phyloP scores from a whole-genome alignment of 768 basidiomycete genomes.

The Russula abietina region DNA sequence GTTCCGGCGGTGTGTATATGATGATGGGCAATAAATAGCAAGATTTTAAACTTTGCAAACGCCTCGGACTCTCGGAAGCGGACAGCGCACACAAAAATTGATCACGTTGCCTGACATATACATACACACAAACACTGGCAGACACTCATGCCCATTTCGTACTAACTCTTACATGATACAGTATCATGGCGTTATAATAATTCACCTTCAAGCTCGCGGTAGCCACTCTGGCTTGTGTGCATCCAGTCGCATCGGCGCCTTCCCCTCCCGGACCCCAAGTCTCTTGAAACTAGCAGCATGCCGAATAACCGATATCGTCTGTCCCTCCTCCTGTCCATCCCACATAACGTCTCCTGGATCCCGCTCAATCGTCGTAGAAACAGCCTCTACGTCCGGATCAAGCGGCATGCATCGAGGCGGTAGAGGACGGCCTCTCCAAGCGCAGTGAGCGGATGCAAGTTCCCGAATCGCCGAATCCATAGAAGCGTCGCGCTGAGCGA shows the following conservation, averaged over 20 bases:
- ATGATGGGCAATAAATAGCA: not conserved
- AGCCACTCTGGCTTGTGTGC: constrained; percentile 31
- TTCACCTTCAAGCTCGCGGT: constrained; percentile 10
- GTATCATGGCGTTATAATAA: not conserved
- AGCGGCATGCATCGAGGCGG: constrained; percentile 34
- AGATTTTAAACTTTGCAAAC: not conserved
- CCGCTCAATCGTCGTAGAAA: constrained; percentile 28
- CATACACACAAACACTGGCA: not conserved
- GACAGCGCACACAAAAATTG: not conserved
- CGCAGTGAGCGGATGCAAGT: constrained; percentile 35
- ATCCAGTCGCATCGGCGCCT: constrained; percentile 24
- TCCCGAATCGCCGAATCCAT: constrained; percentile 53
- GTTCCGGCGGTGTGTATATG: not conserved
- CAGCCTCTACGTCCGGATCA: constrained; percentile 35
- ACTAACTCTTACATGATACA: no score
- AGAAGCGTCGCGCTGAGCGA: constrained; percentile 51
- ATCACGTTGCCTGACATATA: not conserved
- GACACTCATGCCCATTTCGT: not conserved
- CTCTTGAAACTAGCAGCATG: constrained; percentile 22
- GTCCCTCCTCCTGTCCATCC: not conserved
- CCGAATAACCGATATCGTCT: constrained; percentile 10
- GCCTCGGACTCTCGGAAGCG: no score
- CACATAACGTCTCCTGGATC: constrained; percentile 5
- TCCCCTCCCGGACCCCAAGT: constrained; percentile 21
- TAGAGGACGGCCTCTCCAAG: constrained; percentile 38